Conservation (phyloP, 75 land plant genomes). For the Sequoiadendron giganteum region DNA sequence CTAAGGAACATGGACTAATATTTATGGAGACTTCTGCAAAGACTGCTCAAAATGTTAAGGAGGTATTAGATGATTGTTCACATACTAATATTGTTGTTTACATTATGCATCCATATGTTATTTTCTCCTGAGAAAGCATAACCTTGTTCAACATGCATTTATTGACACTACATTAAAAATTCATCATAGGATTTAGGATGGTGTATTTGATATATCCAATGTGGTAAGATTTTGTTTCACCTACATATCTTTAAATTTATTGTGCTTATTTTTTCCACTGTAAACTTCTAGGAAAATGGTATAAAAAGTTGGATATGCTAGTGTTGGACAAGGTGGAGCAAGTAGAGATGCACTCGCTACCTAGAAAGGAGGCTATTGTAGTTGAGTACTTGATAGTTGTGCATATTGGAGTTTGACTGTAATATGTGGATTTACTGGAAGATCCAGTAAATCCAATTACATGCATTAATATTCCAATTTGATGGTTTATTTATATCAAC, state of each 20-base stretch:
- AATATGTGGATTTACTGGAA: neutral
- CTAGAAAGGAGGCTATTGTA: conserved; percentile 81
- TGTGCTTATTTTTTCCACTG: neutral
- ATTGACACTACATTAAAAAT: conserved; percentile 85
- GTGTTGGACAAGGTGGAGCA: conserved; percentile 61
- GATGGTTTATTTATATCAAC: too few species aligned
- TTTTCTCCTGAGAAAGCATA: neutral
- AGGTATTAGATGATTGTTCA: conserved; percentile 33
- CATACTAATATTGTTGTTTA: neutral
- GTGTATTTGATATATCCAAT: conserved; percentile 93
- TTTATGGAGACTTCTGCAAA: conserved; percentile 98
- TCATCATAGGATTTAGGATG: conserved; percentile 88
- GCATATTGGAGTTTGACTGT: neutral
- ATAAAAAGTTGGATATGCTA: conserved; percentile 90
- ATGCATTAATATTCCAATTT: too few species aligned
- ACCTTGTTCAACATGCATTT: conserved; percentile 52
- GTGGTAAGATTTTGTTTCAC: conserved; percentile 50
- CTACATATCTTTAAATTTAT: neutral
- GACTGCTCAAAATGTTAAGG: conserved; percentile 92
- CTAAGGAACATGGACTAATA: conserved; percentile 87
- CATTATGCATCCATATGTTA: neutral
- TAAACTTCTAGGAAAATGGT: conserved; percentile 65
- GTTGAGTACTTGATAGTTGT: conserved; percentile 21
- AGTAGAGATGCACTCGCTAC: conserved; percentile 46
- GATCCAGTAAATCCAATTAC: too few species aligned